phyloP scores from a whole-genome alignment of 2,329 filamentous ascomycete genomes.

The Niveomyces coronatus region DNA sequence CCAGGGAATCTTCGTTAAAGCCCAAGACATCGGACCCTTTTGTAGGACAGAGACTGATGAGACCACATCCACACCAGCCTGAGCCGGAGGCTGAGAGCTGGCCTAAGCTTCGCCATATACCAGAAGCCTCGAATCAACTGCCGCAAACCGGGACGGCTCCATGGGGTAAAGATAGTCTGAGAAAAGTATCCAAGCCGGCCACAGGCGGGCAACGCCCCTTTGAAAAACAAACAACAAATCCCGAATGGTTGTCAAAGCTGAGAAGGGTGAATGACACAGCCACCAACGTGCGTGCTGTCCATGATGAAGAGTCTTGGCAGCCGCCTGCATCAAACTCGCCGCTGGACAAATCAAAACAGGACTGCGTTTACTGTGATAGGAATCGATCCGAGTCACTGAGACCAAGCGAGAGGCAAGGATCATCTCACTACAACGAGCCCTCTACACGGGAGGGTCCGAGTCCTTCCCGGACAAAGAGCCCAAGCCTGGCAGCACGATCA shows the following conservation, averaged over 20 bases:
- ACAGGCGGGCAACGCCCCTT: background rate
- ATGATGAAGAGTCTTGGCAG: background rate
- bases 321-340: background rate
- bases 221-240: constrained; percentile 2
- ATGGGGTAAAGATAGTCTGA: constrained; percentile 4
- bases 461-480: background rate
- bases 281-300: background rate
- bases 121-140: background rate
- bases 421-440: constrained; percentile 4
- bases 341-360: constrained; percentile 1
- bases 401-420: constrained; percentile 3
- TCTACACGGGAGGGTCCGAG: background rate
- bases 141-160: background rate
- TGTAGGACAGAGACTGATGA: constrained; percentile 1
- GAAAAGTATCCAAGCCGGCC: constrained; percentile 4
- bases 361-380: constrained; percentile 6
- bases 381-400: constrained; percentile 7
- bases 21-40: constrained; percentile 5
- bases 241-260: constrained; percentile 5
- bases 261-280: constrained; percentile 1
- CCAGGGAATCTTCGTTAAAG: background rate
- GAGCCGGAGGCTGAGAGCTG: constrained; percentile 3
- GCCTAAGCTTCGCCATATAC: constrained; percentile 7
- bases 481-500: background rate
- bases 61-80: constrained; percentile 9